These are phyloP conservation scores for Tulasnella sp. DNA, from an alignment of 768 basidiomycete species.

Conservation along the genomic window DNA sequence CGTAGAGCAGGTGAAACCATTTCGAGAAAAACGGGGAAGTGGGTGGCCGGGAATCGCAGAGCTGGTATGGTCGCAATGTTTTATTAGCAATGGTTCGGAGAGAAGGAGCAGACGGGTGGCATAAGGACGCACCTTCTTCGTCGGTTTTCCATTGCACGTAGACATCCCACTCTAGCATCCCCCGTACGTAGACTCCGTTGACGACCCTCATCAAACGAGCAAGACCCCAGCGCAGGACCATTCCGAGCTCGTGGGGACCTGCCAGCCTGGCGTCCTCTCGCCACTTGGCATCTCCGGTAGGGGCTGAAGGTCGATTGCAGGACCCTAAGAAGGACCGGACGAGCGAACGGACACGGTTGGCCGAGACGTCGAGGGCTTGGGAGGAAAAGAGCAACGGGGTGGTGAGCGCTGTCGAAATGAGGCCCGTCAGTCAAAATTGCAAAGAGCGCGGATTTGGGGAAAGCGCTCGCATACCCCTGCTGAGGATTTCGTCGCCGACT, in stretches of 20 bases:
- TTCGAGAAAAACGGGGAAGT: slow-evolving; percentile 57
- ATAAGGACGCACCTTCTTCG: slow-evolving; percentile 56
- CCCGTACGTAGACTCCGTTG: slow-evolving; percentile 62
- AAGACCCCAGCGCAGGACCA: slow-evolving; percentile 88
- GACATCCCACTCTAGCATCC: slow-evolving; percentile 72
- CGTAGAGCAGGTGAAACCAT: slow-evolving; percentile 38
- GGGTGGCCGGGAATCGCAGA: slow-evolving; percentile 45
- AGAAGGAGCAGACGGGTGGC: slow-evolving; percentile 11
- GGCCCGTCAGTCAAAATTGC: neutral
- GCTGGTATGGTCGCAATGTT: slow-evolving; percentile 11
- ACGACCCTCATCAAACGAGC: slow-evolving; percentile 63
- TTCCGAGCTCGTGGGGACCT: slow-evolving; percentile 77
- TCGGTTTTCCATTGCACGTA: slow-evolving; percentile 73
- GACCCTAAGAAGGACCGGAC: slow-evolving; percentile 62
- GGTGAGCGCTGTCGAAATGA: slow-evolving; percentile 37
- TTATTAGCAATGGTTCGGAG: slow-evolving; percentile 18
- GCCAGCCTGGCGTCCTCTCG: slow-evolving; percentile 76
- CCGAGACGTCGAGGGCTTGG: slow-evolving; percentile 73
- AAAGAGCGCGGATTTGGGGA: neutral
- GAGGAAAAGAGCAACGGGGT: slow-evolving; percentile 89
- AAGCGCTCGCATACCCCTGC: slow-evolving; percentile 34
- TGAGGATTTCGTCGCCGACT: slow-evolving; percentile 55
- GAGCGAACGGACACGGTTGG: slow-evolving; percentile 60
- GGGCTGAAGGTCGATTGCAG: slow-evolving; percentile 15
- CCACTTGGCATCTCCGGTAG: slow-evolving; percentile 34